Conservation (phyloP, 768 basidiomycete genomes). For the Kwoniella europaea region DNA sequence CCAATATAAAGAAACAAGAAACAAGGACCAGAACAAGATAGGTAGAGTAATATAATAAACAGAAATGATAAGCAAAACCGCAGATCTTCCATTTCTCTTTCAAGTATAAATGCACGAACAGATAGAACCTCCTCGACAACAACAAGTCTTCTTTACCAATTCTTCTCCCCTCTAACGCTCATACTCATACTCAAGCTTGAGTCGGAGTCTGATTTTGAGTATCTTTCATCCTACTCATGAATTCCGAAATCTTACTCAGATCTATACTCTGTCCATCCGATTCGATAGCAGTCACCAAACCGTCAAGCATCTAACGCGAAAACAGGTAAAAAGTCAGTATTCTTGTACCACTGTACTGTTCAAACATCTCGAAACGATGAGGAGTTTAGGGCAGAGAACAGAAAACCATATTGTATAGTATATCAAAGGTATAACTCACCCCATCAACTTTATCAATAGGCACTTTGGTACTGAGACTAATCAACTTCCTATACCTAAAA, state of each 20-base stretch:
- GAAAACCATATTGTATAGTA: neutral
- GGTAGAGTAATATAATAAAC: no score
- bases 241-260: slow-evolving; percentile 37
- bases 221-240: slow-evolving; percentile 49
- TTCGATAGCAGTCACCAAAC: slow-evolving; percentile 51
- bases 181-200: neutral
- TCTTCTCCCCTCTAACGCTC: neutral
- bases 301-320: slow-evolving; percentile 47
- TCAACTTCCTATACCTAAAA: slow-evolving; percentile 87
- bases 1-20: no score
- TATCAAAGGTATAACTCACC: slow-evolving; percentile 63
- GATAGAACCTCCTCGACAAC: neutral
- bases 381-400: neutral
- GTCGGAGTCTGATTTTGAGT: neutral
- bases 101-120: no score
- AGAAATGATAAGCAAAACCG: no score
- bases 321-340: no score
- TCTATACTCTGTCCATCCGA: slow-evolving; percentile 50
- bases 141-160: neutral
- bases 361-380: no score
- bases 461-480: slow-evolving; percentile 84
- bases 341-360: no score
- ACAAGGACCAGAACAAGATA: no score
- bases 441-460: slow-evolving; percentile 86
- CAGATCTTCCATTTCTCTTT: no score